Conservation (phyloP, 495 filamentous ascomycete genomes). For the Hypoxylon trugodes region DNA sequence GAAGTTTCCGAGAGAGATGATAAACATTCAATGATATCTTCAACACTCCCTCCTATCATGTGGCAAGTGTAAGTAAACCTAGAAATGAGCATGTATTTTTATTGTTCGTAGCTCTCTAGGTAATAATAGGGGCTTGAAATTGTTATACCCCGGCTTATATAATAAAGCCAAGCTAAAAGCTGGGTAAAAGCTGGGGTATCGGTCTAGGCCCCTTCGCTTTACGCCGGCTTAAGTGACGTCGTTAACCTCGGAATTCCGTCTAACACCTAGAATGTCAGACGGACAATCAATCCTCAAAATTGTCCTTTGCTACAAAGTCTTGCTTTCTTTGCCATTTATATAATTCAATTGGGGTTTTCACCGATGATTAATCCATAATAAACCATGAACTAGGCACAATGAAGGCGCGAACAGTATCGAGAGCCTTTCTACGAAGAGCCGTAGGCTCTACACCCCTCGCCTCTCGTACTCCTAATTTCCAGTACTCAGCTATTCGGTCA, state of each 20-base stretch:
- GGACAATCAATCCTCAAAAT: neutral
- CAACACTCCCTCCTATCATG: too few species aligned
- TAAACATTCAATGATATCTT: too few species aligned
- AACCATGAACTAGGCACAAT: conserved; percentile 29
- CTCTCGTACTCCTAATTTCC: conserved; percentile 12
- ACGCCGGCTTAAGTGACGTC: conserved; percentile 45
- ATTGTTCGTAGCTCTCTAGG: too few species aligned
- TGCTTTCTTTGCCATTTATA: neutral
- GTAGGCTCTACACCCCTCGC: conserved; percentile 30
- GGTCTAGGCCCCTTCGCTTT: conserved; percentile 40
- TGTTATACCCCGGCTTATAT: conserved; percentile 10
- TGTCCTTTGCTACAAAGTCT: conserved; percentile 1
- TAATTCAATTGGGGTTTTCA: conserved; percentile 7
- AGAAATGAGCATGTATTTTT: too few species aligned
- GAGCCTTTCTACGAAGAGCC: conserved; percentile 30
- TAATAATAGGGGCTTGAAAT: neutral
- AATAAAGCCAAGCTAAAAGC: too few species aligned
- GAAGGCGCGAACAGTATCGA: conserved; percentile 33
- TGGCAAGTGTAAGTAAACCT: too few species aligned
- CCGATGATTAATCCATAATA: conserved; percentile 4
- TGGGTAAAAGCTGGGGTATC: conserved; percentile 24
- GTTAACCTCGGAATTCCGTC: conserved; percentile 39
- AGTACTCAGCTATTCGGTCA: conserved; percentile 29
- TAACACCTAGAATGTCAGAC: conserved; percentile 22
- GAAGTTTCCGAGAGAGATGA: too few species aligned